Evolutionary conservation across 345 rosid genomes (phyloP), one percentile per base, ranked within the genome.

Genomic region (Camelina neglecta): DNA sequence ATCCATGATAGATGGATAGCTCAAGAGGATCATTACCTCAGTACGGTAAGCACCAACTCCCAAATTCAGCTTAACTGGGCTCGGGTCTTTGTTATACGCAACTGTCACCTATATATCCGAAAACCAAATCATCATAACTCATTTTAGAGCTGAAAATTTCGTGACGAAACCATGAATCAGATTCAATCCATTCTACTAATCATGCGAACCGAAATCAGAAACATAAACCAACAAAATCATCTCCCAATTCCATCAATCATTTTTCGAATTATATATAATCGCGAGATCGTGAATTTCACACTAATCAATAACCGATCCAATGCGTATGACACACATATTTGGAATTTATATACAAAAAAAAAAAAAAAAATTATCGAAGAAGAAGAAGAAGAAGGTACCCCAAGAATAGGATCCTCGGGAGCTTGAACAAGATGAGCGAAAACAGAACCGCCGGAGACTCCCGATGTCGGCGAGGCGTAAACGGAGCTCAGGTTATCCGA

Each of bases 1-100:
- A 13, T 2, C 4, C 41, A 56, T 26, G 41, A n/a, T 12, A 63
- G 10, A 71, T 48, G 54, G 41, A 57, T 26, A 45, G 24, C 33
- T 59, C 33, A 11, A 11, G 16, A 60, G 9, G 24, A 67, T 68
- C 48, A 18, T 60, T 57, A 90, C 97, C 91, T 94, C 97, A 2
- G 97, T 94, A 62, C 98, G 83, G 79, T 94, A 94, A 82, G 97
- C 97, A 35, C 97, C 97, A 38, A 90, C 97, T 41, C 98, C 98
- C 80, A 94, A 81, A 86, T 94, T 94, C 66, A 92, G 84, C 91
- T 94, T 93, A n/a, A 86, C 65, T 7, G 90, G 96, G 72, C 96
- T 93, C 2, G 88, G 92, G 33, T 93, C 98, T 79, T 93, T 91
- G 88, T 93, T 93, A 65, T 86, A 93, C 1, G 97, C 97, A 41